A percentile compares a stretch with the other conserved stretches of the same genome.
These are phyloP conservation scores for Acacia pycnantha DNA, from an alignment of 331 rosid species.

Conservation along the genomic window DNA sequence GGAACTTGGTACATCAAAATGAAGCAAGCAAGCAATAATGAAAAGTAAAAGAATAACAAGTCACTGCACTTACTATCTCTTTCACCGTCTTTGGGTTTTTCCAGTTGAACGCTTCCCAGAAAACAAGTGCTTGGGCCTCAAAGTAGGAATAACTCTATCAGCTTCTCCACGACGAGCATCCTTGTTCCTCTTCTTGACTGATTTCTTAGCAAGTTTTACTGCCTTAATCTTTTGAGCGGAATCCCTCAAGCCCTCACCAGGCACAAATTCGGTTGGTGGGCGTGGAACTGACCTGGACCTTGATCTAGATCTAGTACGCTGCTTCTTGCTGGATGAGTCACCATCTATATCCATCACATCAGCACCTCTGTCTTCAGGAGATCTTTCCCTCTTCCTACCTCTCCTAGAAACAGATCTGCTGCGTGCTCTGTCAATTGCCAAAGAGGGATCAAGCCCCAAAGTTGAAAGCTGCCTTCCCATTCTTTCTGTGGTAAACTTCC, in stretches of 20 bases:
- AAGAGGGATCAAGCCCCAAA: slow-evolving; percentile 77
- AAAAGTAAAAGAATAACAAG: neutral
- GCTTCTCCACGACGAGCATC: slow-evolving; percentile 91
- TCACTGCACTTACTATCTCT: slow-evolving; percentile 14
- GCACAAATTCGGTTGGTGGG: slow-evolving; percentile 65
- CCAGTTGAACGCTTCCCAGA: slow-evolving; percentile 83
- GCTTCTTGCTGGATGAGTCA: slow-evolving; percentile 68
- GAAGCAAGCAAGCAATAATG: neutral
- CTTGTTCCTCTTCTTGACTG: slow-evolving; percentile 74
- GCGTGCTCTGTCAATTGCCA: slow-evolving; percentile 67
- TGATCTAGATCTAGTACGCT: slow-evolving; percentile 56
- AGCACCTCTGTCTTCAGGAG: slow-evolving; percentile 41
- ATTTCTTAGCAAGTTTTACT: slow-evolving; percentile 56
- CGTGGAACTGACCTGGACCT: slow-evolving; percentile 55
- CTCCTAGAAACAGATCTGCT: slow-evolving; percentile 60
- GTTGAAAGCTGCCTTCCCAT: slow-evolving; percentile 87
- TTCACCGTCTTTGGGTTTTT: slow-evolving; percentile 72
- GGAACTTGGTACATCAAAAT: neutral
- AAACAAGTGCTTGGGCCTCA: slow-evolving; percentile 85
- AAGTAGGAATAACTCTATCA: slow-evolving; percentile 78
- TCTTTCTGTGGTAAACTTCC: slow-evolving; percentile 61
- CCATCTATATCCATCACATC: slow-evolving; percentile 63
- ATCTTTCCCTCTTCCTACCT: slow-evolving; percentile 83
- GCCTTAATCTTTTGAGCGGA: slow-evolving; percentile 74
- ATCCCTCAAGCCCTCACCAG: slow-evolving; percentile 89